Conservation (phyloP, 257 asterid species). For the Scutellaria baicalensis region DNA sequence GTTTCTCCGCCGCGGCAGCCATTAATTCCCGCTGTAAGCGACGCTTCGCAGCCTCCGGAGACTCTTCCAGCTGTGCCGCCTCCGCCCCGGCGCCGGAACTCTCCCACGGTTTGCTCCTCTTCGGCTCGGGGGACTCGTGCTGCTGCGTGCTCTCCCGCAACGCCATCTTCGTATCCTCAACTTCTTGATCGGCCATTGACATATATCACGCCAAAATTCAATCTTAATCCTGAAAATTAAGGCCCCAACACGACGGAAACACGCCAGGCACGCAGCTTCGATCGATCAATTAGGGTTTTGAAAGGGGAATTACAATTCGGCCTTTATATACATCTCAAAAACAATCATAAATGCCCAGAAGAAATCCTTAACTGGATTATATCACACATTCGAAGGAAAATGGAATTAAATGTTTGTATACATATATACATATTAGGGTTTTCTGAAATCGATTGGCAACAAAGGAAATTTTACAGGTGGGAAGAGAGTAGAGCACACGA, state of each 20-base stretch:
- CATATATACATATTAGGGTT: background rate
- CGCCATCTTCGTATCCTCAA: conserved; percentile 66
- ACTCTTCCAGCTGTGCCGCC: conserved; percentile 29
- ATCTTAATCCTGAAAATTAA: conserved; percentile 7
- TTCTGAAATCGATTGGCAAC: conserved; percentile 10
- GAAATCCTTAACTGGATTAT: background rate
- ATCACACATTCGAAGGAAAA: background rate
- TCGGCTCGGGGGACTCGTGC: conserved; percentile 86
- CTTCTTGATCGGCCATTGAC: conserved; percentile 72
- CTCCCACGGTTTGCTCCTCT: conserved; percentile 83
- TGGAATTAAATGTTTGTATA: background rate
- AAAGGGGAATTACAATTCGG: background rate
- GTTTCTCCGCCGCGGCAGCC: conserved; percentile 98
- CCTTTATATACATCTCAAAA: background rate
- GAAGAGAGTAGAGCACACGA: background rate
- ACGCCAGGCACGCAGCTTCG: conserved; percentile 7
- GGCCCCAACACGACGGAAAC: conserved; percentile 4
- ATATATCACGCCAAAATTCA: conserved; percentile 4
- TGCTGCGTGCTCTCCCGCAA: conserved; percentile 60
- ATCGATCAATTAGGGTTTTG: conserved; percentile 29
- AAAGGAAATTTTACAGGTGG: conserved; percentile 8
- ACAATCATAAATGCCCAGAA: background rate
- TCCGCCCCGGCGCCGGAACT: conserved; percentile 29
- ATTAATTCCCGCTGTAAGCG: conserved; percentile 70
- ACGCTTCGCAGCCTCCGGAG: conserved; percentile 46